These are phyloP conservation scores for Zasmidium cellare DNA, from an alignment of 2,329 filamentous ascomycete genomes.

Conservation along the genomic window DNA sequence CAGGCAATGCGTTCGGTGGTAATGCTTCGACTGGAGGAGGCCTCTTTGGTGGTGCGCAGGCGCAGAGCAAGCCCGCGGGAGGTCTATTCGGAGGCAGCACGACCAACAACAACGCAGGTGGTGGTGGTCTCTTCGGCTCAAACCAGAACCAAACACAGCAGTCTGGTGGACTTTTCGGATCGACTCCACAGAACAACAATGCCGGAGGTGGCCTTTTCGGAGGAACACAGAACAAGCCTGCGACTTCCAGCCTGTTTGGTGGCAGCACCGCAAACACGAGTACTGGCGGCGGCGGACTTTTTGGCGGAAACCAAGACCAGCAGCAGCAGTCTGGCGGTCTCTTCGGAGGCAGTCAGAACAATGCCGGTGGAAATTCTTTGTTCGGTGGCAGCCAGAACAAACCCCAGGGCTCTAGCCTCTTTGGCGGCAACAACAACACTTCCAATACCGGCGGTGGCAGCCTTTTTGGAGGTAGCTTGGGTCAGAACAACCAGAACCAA, in stretches of 20 bases:
- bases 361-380: slow-evolving; percentile 17
- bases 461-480: slow-evolving; percentile 31
- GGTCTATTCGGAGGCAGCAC: slow-evolving; percentile 31
- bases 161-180: slow-evolving; percentile 40
- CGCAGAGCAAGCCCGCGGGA: slow-evolving; percentile 28
- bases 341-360: slow-evolving; percentile 41
- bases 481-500: slow-evolving; percentile 42
- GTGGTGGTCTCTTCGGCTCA: slow-evolving; percentile 25
- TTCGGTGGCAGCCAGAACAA: slow-evolving; percentile 44
- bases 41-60: slow-evolving; percentile 41
- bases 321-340: slow-evolving; percentile 33
- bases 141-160: slow-evolving; percentile 23
- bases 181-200: slow-evolving; percentile 32
- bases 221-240: slow-evolving; percentile 34
- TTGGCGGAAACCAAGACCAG: slow-evolving; percentile 28
- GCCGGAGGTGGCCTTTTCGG: slow-evolving; percentile 33
- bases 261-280: slow-evolving; percentile 28
- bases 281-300: slow-evolving; percentile 38
- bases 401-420: slow-evolving; percentile 38
- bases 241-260: slow-evolving; percentile 43
- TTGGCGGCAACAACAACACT: slow-evolving; percentile 41
- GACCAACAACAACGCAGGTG: slow-evolving; percentile 20
- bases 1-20: slow-evolving; percentile 39
- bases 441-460: slow-evolving; percentile 33
- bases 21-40: slow-evolving; percentile 38